Evolutionary conservation across 768 basidiomycete species (phyloP), one percentile per base, ranked within the genome.

Genomic region (Lyophyllum semitale): DNA sequence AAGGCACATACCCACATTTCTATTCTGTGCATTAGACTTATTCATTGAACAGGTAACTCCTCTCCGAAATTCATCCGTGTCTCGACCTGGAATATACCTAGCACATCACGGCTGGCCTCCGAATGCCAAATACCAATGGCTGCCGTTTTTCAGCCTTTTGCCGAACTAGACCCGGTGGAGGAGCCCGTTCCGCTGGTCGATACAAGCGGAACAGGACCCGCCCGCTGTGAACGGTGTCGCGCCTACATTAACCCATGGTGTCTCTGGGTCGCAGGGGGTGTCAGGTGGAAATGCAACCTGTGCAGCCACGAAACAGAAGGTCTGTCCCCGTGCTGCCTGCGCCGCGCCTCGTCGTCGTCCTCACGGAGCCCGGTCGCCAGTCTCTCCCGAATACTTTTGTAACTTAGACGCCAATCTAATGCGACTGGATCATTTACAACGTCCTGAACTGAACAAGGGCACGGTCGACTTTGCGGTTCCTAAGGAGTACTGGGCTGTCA

Each of bases 241-340:
- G 92, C 81, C 0, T 99, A 98, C 69, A 78, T 99, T 62, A 98
- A 98, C 66, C 90, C 95, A 0, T 98, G 94, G 94, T 93, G 89
- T 69, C 75, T 75, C 23, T 99, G 93, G 86, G 73, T 82, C 18
- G 81, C 88, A 8, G 91, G 91, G 2, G 97, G 97, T 5, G 79
- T 81, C 55, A 84, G 79, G 60, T 99, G 95, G 93, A 85, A 80
- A 63, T 99, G 97, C 69, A 98, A 98, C 76, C 68, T 99, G 15
- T 99, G 97, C 72, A 72, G 77, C 2, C 82, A 86, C 60, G 84
- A 89, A 65, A 93, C 91, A n/a, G 80, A 85, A 76, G 95, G 96
- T 95, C 60, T 62, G 88, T 64, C 30, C 40, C 15, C 51, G 26
- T 38, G 30, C 49, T 30, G 51, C 33, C n/a, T n/a, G 12, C 40